These are phyloP conservation scores for Penicillium expansum DNA, from an alignment of 2,329 filamentous ascomycete genomes.

Conservation along the genomic window DNA sequence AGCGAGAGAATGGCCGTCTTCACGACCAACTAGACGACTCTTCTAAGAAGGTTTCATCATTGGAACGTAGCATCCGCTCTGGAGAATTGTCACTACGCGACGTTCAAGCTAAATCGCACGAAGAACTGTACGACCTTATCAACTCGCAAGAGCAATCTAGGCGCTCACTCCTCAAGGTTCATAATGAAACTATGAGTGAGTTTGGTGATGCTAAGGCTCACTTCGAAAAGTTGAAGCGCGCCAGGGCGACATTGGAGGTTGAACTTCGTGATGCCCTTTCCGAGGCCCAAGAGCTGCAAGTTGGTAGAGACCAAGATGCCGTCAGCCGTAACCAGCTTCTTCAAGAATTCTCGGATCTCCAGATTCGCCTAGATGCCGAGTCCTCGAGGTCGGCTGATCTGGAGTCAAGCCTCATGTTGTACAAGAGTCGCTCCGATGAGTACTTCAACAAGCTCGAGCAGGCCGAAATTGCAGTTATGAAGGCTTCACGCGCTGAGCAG, in stretches of 20 bases:
- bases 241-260: constrained; percentile 74
- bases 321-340: constrained; percentile 84
- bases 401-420: constrained; percentile 76
- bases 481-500: constrained; percentile 85
- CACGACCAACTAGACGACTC: constrained; percentile 96
- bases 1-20: constrained; percentile 84
- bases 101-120: constrained; percentile 87
- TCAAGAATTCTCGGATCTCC: constrained; percentile 88
- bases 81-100: constrained; percentile 87
- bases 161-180: constrained; percentile 73
- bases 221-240: constrained; percentile 81
- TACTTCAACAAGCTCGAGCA: constrained; percentile 98
- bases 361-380: constrained; percentile 88
- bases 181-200: constrained; percentile 82
- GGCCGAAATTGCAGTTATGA: constrained; percentile 91
- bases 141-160: constrained; percentile 91
- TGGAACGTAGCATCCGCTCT: constrained; percentile 82
- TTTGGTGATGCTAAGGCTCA: constrained; percentile 81
- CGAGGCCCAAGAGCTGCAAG: constrained; percentile 76
- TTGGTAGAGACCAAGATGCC: constrained; percentile 79
- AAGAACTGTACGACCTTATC: constrained; percentile 88
- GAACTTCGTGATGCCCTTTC: constrained; percentile 81
- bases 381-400: constrained; percentile 81
- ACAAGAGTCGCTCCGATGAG: constrained; percentile 89
- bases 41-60: constrained; percentile 80